phyloP scores from a whole-genome alignment of 129 eudicot species.

The Flaveria trinervia region DNA sequence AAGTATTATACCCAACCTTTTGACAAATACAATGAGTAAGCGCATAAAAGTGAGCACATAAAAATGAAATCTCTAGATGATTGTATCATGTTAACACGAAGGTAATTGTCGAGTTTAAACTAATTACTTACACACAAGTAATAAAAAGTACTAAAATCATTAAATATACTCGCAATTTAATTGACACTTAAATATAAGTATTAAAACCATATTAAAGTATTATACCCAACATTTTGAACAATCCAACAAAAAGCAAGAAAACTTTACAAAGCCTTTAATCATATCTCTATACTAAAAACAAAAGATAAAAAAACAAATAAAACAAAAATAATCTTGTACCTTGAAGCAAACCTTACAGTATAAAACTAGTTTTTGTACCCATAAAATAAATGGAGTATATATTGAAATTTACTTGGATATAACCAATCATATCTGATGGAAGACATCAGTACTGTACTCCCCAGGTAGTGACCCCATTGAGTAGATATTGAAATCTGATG shows the following conservation, averaged over 20 bases:
- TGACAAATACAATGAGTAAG: conserved; percentile 19
- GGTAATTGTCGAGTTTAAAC: not conserved
- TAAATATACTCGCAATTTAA: conserved; percentile 11
- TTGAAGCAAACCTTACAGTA: conserved; percentile 27
- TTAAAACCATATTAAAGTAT: conserved; percentile 39
- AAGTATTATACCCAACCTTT: conserved; percentile 34
- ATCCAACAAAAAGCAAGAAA: conserved; percentile 32
- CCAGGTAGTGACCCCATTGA: conserved; percentile 46
- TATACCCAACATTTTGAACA: conserved; percentile 34
- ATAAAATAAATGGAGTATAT: conserved; percentile 26
- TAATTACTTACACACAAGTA: not conserved
- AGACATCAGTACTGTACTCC: conserved; percentile 43
- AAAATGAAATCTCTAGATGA: not conserved
- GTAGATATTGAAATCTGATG: conserved; percentile 54
- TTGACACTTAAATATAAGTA: conserved; percentile 34
- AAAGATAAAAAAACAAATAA: not conserved
- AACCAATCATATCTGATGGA: conserved; percentile 46
- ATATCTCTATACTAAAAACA: conserved; percentile 27
- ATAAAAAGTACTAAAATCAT: conserved; percentile 1
- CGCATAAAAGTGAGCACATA: not conserved
- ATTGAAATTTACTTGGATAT: conserved; percentile 37
- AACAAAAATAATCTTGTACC: conserved; percentile 11
- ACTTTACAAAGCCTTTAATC: conserved; percentile 40
- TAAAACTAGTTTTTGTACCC: conserved; percentile 28
- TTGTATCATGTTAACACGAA: conserved; percentile 24